These are phyloP conservation scores for Clitocybe nebularis DNA, from an alignment of 1,284 basidiomycete species.

Conservation along the genomic window DNA sequence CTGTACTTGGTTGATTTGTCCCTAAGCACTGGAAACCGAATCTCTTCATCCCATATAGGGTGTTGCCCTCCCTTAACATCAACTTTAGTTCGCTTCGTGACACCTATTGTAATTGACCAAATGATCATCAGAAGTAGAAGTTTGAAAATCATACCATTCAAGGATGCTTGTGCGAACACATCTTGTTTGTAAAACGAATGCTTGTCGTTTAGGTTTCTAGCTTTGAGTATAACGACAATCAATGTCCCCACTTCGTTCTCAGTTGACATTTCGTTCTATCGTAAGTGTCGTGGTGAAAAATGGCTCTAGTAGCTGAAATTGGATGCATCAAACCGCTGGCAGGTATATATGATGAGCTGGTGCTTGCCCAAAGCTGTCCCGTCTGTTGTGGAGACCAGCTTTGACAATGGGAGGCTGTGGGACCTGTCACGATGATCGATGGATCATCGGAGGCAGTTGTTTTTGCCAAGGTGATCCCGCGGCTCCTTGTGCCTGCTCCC, in stretches of 20 bases:
- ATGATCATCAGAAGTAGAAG: slow-evolving; percentile 2
- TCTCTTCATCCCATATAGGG: slow-evolving; percentile 73
- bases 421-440: not conserved
- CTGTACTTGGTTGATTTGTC: slow-evolving; percentile 42
- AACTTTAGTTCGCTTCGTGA: slow-evolving; percentile 52
- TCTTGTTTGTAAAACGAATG: slow-evolving; percentile 77
- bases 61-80: slow-evolving; percentile 74
- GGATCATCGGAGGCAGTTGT: not conserved
- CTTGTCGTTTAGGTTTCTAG: slow-evolving; percentile 64
- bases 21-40: slow-evolving; percentile 57
- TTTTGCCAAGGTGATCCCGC: not conserved
- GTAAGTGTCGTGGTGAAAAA: no score
- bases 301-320: no score
- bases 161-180: slow-evolving; percentile 51
- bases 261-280: slow-evolving; percentile 19
- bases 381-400: no score
- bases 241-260: slow-evolving; percentile 58
- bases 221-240: slow-evolving; percentile 72
- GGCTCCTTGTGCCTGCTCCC: not conserved
- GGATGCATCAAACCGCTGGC: no score
- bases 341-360: no score
- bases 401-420: no score
- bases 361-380: no score
- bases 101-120: slow-evolving; percentile 28
- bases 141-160: slow-evolving; percentile 35